Evolutionary conservation across 169 alveolate species (phyloP).

Genomic region (Cryptosporidium parvum): DNA sequence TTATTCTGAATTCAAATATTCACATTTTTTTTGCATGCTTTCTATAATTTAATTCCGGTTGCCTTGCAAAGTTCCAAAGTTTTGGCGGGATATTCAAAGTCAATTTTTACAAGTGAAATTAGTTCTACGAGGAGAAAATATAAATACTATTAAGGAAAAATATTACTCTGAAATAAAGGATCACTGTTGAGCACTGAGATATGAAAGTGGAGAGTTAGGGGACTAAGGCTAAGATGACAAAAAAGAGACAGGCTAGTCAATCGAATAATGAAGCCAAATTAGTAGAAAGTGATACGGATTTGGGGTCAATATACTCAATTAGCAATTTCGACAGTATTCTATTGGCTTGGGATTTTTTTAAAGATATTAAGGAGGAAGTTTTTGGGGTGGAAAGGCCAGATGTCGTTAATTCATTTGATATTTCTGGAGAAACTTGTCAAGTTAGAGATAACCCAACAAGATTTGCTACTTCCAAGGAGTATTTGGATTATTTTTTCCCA

Average conservation of each 20-base stretch:
- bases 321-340: conserved; percentile 54
- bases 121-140: not conserved
- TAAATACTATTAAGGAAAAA: not conserved
- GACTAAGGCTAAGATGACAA: conserved; percentile 1
- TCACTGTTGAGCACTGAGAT: not conserved
- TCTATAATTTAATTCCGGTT: not conserved
- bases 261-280: not conserved
- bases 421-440: conserved; percentile 29
- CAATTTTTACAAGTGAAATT: conserved; percentile 1
- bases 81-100: not conserved
- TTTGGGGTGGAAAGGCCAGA: conserved; percentile 24
- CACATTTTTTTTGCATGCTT: not conserved
- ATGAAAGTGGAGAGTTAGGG: not conserved
- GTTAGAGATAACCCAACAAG: conserved; percentile 30
- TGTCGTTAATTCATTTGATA: conserved; percentile 18
- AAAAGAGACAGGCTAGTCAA: conserved; percentile 3
- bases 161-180: not conserved
- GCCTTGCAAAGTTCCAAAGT: not conserved
- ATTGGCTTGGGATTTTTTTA: conserved; percentile 61
- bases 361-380: conserved; percentile 58
- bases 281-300: conserved; percentile 10
- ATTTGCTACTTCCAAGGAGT: conserved; percentile 37
- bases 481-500: conserved; percentile 55
- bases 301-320: conserved; percentile 23
- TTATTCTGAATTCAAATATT: not conserved